Evolutionary conservation across 2,329 filamentous ascomycete genomes (phyloP).

Genomic region (Aplosporella prunicola): DNA sequence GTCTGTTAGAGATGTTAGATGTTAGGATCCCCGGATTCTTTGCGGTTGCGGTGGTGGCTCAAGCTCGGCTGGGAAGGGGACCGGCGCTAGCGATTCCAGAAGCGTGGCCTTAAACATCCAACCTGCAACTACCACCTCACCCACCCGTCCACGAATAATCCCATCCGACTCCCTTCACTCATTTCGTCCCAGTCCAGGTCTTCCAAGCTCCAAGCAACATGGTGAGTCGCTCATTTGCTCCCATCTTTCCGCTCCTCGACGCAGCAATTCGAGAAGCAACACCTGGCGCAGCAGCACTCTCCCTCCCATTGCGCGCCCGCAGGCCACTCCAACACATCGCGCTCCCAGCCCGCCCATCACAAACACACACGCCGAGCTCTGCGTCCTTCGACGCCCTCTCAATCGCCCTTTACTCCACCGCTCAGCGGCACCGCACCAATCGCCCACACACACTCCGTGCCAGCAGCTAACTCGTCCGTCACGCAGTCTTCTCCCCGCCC

Average conservation of each 20-base stretch:
- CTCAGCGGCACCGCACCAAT: too few species aligned
- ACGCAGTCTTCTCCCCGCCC: slow-evolving; percentile 28
- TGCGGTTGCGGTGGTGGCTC: slow-evolving; percentile 2
- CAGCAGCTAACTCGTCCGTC: slow-evolving; percentile 3
- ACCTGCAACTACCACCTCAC: slow-evolving; percentile 4
- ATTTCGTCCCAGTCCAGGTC: slow-evolving; percentile 4
- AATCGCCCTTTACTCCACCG: too few species aligned
- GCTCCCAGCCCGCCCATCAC: too few species aligned
- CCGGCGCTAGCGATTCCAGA: slow-evolving; percentile 8
- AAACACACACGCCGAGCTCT: too few species aligned
- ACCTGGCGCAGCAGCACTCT: not conserved
- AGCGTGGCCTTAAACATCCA: slow-evolving; percentile 8
- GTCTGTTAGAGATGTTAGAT: too few species aligned
- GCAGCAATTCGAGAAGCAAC: not conserved
- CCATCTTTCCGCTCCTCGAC: not conserved
- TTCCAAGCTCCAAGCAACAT: slow-evolving; percentile 1
- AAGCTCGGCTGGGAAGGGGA: not conserved
- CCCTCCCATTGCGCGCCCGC: not conserved
- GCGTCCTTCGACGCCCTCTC: too few species aligned
- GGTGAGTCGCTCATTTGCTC: slow-evolving; percentile 1
- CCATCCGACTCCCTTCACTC: not conserved
- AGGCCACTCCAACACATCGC: not conserved
- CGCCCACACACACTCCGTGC: too few species aligned
- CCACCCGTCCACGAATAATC: too few species aligned
- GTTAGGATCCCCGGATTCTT: too few species aligned